Evolutionary conservation across 1,284 basidiomycete species (phyloP).

Genomic region (Tremellales sp.): DNA sequence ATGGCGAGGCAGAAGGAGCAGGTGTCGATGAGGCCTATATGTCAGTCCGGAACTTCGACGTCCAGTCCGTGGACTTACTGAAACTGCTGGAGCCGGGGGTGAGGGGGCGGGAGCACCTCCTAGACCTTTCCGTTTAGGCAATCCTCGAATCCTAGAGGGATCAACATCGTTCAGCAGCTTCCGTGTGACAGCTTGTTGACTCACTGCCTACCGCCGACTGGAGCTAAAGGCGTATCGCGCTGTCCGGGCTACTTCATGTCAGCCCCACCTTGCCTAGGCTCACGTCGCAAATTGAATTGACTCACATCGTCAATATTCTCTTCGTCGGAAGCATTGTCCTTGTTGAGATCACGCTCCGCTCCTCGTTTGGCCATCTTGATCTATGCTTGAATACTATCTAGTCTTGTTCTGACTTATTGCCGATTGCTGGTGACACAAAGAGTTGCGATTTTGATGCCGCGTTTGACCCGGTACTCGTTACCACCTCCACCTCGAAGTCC

Average conservation of each 20-base stretch:
- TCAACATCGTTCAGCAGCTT: constrained; percentile 2
- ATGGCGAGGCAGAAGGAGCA: constrained; percentile 13
- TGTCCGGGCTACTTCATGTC: constrained; percentile 28
- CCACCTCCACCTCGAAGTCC: too few relatives aligned
- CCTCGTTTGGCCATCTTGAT: constrained; percentile 60
- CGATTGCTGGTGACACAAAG: too few relatives aligned
- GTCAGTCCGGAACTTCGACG: too few relatives aligned
- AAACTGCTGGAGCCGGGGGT: neutral
- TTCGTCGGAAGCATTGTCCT: constrained; percentile 52
- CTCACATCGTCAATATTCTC: constrained; percentile 56
- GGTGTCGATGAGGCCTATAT: too few relatives aligned
- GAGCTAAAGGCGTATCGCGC: constrained; percentile 29
- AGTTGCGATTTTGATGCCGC: too few relatives aligned
- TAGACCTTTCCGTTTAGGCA: constrained; percentile 45
- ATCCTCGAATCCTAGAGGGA: constrained; percentile 48
- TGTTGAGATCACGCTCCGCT: constrained; percentile 67
- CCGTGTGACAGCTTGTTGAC: constrained; percentile 3
- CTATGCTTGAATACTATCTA: too few relatives aligned
- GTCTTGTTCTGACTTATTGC: too few relatives aligned
- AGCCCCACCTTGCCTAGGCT: constrained; percentile 12
- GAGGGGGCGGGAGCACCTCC: constrained; percentile 12
- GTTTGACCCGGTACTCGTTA: too few relatives aligned
- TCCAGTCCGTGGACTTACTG: too few relatives aligned
- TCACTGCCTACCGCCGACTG: constrained; percentile 39
- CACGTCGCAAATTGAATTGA: constrained; percentile 5